A percentile compares a stretch with the other conserved stretches of the same genome.
Conservation (phyloP, 2,329 filamentous ascomycete genomes). For the Cryphonectria carpinicola region DNA sequence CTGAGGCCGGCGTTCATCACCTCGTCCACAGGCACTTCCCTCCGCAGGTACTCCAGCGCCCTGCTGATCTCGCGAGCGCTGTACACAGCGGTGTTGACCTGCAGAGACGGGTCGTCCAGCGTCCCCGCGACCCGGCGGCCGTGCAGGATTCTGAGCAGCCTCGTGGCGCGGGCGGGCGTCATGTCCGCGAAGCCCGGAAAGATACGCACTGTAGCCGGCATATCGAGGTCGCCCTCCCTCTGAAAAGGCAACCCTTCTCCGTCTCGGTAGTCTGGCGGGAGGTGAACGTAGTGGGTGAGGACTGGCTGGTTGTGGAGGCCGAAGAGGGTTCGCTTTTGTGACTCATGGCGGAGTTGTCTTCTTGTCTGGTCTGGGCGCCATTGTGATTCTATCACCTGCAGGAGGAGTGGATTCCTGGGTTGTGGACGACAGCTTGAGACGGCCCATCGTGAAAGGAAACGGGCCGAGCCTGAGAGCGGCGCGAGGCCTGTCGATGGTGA, state of each 20-base stretch:
- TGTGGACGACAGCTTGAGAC: not conserved
- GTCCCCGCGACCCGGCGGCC: conserved; percentile 67
- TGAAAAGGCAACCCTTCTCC: conserved; percentile 58
- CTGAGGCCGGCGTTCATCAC: conserved; percentile 62
- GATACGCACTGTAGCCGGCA: conserved; percentile 46
- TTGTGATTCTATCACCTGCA: not conserved
- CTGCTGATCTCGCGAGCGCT: conserved; percentile 45
- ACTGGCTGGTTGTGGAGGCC: conserved; percentile 35
- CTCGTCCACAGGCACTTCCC: conserved; percentile 61
- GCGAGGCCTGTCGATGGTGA: conserved; percentile 7
- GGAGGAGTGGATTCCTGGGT: not conserved
- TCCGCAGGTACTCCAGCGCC: conserved; percentile 60
- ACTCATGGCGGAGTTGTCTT: not conserved
- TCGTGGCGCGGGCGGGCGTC: conserved; percentile 54
- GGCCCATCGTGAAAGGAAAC: not conserved
- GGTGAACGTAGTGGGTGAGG: conserved; percentile 58
- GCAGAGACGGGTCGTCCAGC: conserved; percentile 60
- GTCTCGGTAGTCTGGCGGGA: conserved; percentile 63
- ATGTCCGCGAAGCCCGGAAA: conserved; percentile 54
- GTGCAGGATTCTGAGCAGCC: conserved; percentile 61
- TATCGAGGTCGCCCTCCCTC: conserved; percentile 47
- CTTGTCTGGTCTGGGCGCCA: conserved; percentile 5
- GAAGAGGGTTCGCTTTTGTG: conserved; percentile 33
- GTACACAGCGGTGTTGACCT: conserved; percentile 51
- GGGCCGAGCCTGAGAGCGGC: not conserved